Evolutionary conservation across 257 asterid species (phyloP), one percentile per base, ranked within the genome.

Genomic region (Solanum dulcamara): DNA sequence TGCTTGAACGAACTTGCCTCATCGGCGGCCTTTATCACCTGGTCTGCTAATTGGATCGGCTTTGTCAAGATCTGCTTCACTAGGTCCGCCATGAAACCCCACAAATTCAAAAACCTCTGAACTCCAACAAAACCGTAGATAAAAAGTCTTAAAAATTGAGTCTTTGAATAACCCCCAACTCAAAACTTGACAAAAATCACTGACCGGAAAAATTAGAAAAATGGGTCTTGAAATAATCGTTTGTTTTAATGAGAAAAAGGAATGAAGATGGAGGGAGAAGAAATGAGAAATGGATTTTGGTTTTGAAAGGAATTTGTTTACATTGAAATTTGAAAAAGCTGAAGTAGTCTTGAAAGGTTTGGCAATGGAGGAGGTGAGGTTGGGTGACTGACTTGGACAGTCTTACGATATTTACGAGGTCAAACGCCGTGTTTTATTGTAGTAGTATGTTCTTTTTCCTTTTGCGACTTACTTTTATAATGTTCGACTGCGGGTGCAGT

Each of bases 21-120:
- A 48, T 87, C 95, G 5, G 96, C 94, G 1, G 94, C 90, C 80
- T 93, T 92, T 12, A 91, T 90, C 51, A 94, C 92, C 70, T 90
- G 92, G 71, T 92, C 95, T 3, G 96, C 88, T 6, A 92, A 74
- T 84, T 92, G 96, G 88, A 94, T 94, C 84, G 96, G 93, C 90
- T 88, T 90, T 14, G 94, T 94, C 18, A 94, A 81, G 90, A 91
- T 92, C 92, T 91, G 92, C 89, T 91, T 91, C 86, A 92, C 96
- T 38, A 91, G 85, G 85, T 93, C 97, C 60, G 93, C 95, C 97
- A 93, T 93, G 4, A 80, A 86, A 22, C 4, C 28, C 46, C 38
- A 83, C 8, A 13, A 15, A 66, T 66, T 17, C 42, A 66, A 11
- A 30, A 38, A 62, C 22, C 85, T 68, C 85, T 24, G 79, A 83